Conservation (phyloP, 768 basidiomycete genomes). For the Hygrocybe punicea region DNA sequence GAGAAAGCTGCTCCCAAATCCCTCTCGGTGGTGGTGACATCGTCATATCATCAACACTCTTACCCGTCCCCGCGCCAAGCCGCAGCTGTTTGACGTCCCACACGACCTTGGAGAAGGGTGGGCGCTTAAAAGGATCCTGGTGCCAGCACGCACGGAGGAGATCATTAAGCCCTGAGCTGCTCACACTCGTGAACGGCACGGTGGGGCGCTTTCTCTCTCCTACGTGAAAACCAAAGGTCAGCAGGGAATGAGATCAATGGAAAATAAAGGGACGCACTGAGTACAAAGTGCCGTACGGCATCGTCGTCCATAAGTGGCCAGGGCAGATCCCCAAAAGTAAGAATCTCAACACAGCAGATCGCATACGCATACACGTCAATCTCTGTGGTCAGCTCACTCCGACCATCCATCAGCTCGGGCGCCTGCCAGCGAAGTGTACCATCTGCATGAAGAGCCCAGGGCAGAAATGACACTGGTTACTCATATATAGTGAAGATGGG, state of each 20-base stretch:
- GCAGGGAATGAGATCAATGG: neutral
- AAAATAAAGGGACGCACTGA: constrained; percentile 36
- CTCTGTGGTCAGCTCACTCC: constrained; percentile 45
- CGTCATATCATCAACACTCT: constrained; percentile 21
- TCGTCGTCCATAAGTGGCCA: constrained; percentile 53
- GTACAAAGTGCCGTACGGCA: constrained; percentile 48
- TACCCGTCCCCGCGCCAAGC: constrained; percentile 33
- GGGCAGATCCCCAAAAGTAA: constrained; percentile 59
- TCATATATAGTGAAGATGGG: neutral
- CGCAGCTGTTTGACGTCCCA: constrained; percentile 45
- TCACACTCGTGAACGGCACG: constrained; percentile 40
- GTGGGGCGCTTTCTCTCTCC: constrained; percentile 51
- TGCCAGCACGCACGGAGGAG: constrained; percentile 59
- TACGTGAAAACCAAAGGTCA: constrained; percentile 24
- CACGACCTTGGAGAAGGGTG: constrained; percentile 50
- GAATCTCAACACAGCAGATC: constrained; percentile 61
- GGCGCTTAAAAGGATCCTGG: constrained; percentile 47
- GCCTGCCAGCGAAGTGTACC: constrained; percentile 72
- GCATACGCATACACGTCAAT: constrained; percentile 71
- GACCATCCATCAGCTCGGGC: constrained; percentile 58
- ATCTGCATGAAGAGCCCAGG: constrained; percentile 30
- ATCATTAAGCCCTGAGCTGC: constrained; percentile 35
- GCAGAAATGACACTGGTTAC: neutral
- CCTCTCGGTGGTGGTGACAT: constrained; percentile 30
- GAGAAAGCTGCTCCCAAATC: constrained; percentile 18